These are phyloP conservation scores for Dictyostelium purpureum DNA, from an alignment of 78 protist species.

Conservation along the genomic window DNA sequence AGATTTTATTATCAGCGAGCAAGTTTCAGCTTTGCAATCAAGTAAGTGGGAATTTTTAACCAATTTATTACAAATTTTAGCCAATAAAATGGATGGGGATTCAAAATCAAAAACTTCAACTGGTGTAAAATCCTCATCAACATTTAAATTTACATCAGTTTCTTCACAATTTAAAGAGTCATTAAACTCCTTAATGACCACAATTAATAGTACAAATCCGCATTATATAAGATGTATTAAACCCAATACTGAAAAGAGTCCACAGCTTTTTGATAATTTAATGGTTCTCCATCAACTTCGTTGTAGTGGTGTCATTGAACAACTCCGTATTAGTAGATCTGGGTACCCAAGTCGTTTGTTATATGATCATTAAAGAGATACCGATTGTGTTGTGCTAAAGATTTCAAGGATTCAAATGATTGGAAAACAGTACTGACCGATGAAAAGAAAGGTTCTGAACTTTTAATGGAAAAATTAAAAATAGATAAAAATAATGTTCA, in stretches of 20 bases:
- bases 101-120: neutral
- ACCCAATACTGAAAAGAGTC: conserved; percentile 88
- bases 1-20: conserved; percentile 86
- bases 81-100: neutral
- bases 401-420: conserved; percentile 2
- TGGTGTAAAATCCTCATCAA: conserved; percentile 9
- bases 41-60: conserved; percentile 26
- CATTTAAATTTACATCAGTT: conserved; percentile 53
- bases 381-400: conserved; percentile 8
- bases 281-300: conserved; percentile 77
- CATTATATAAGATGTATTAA: conserved; percentile 94
- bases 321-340: conserved; percentile 68
- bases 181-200: conserved; percentile 73
- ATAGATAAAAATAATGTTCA: neutral
- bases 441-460: conserved; percentile 34
- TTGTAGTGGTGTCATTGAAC: conserved; percentile 83
- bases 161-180: conserved; percentile 75
- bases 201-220: conserved; percentile 87
- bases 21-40: conserved; percentile 30
- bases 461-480: neutral
- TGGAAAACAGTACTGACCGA: neutral
- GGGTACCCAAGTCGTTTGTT: conserved; percentile 73
- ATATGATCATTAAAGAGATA: conserved; percentile 59
- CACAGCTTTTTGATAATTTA: conserved; percentile 30
- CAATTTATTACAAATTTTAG: neutral